Evolutionary conservation across 2,329 filamentous ascomycete species (phyloP), one percentile per base, ranked within the genome.

Genomic region (Epichloe elymi): DNA sequence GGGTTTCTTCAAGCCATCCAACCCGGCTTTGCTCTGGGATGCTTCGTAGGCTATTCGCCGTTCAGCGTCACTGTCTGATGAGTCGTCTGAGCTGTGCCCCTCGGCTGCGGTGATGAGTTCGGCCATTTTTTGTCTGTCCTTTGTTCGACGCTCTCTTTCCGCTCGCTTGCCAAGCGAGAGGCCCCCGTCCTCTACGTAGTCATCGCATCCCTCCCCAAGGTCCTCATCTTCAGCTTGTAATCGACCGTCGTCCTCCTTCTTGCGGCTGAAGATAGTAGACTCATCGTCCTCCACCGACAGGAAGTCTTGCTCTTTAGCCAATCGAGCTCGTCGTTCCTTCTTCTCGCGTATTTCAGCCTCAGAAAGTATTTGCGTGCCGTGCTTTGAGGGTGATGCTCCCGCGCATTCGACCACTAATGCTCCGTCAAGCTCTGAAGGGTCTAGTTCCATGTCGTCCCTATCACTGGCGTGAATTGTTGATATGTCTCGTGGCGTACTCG

Each of bases 181-280:
- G 7, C 80, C 80, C 80, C 86, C 88, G 62, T 95, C 88, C 40
- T 93, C 86, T 8, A 93, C 87, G 59, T 87, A 95, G 50, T 91
- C 85, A 54, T 97, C 91, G 59, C 95, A 97, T 0, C 89, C 90
- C 68, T 97, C 93, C 38, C 86, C 87, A 0, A 96, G 77, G 61
- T 97, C 88, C 63, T 97, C 91, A 59, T 97, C 91, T 36, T 96
- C 89, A 41, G 76, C 79, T 5, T 89, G 78, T 2, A 97, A 75
- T 1, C 91, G 78, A 5, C 85, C 86, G 54, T 89, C 78, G 36
- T 80, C 77, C 56, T 85, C 80, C 59, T 83, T 80, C 56, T 80
- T 79, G 17, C 57, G 67, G 3, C 56, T 54, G 19, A 56, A 57
- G 7, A 67, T 62, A 30, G 62, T 61, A 19, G 76, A 73, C n/a